Base-by-base conservation (phyloP, 495 filamentous ascomycete genomes). In the Penicillium tannophilum region DNA sequence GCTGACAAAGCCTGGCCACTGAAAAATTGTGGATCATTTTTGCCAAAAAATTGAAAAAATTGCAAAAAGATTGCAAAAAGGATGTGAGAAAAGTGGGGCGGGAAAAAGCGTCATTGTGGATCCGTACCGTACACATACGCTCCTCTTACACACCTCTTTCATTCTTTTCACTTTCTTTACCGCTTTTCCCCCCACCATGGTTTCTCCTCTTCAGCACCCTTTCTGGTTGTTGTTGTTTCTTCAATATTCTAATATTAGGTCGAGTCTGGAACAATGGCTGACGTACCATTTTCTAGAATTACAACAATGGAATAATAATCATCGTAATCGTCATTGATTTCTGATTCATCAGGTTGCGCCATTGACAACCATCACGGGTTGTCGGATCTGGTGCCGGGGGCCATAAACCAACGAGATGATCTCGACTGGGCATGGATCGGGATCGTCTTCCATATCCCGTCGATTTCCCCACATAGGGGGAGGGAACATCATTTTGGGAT, bases 401-500 rank as follows among this genome's bases (percentile, higher is more conserved):
- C 26, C 10, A 44, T 48, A 53, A 52, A 51, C 54, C 55, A 62
- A 23, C 20, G 20, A 42, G 47, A 42, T 28, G 36, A 59, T 54
- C 59, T 48, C 44, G 52, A 55, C 17, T 35, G 41, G 31, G 28
- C 49, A 39, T 12, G 43, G 43, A 54, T 35, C 49, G 35, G 48
- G 53, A 63, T 66, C 60, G 60, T 48, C 63, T 68, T 59, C 39
- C 39, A 41, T 41, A 55, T 54, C 36, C 24, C 47, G 44, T 30
- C 33, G 30, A 24, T 42, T 66, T 60, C 66, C 66, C 63, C 66
- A 64, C 63, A 26, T 54, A 30, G 36, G n/a, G 60, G 59, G 42
- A n/a, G 23, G 54, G 50, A 56, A 43, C 56, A 65, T 65, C 63
- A 65, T 59, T 19, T 52, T 63, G 52, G 51, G 54, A 65, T 66